phyloP scores from a whole-genome alignment of 2,329 filamentous ascomycete species.

The Ascocoryne sarcoides region DNA sequence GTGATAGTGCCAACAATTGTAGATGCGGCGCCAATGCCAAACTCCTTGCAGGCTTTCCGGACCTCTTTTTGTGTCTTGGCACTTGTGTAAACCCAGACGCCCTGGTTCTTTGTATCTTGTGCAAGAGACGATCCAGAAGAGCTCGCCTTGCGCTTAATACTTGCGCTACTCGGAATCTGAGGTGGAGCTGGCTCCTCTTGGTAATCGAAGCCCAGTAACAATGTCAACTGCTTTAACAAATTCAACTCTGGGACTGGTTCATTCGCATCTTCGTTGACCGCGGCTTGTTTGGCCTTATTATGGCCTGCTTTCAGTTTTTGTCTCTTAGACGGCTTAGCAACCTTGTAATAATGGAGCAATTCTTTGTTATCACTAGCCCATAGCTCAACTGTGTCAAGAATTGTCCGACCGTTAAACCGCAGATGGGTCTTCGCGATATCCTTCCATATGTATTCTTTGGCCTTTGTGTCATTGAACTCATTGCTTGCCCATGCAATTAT shows the following conservation, averaged over 20 bases:
- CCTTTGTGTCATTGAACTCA: slow-evolving; percentile 4
- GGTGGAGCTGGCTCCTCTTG: slow-evolving; percentile 1
- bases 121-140: neutral
- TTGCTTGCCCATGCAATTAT: slow-evolving; percentile 18
- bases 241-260: slow-evolving; percentile 3
- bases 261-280: neutral
- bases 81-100: slow-evolving; percentile 14
- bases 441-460: slow-evolving; percentile 14
- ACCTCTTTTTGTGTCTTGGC: slow-evolving; percentile 10
- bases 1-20: slow-evolving; percentile 13
- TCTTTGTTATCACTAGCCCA: slow-evolving; percentile 12
- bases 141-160: slow-evolving; percentile 10
- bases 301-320: slow-evolving; percentile 1
- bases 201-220: slow-evolving; percentile 5
- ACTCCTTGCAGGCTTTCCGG: slow-evolving; percentile 15
- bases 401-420: slow-evolving; percentile 9
- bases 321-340: neutral
- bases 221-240: slow-evolving; percentile 9
- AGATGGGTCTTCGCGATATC: slow-evolving; percentile 14
- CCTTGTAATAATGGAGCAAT: slow-evolving; percentile 4
- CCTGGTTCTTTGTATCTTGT: slow-evolving; percentile 4
- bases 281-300: neutral
- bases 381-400: slow-evolving; percentile 8
- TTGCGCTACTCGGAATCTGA: neutral
- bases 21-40: slow-evolving; percentile 9